Percentiles rank a stretch among this genome's conserved stretches.
These are phyloP conservation scores for Podila epicladia DNA, from an alignment of 192 early-diverging fungal species.

Conservation along the genomic window DNA sequence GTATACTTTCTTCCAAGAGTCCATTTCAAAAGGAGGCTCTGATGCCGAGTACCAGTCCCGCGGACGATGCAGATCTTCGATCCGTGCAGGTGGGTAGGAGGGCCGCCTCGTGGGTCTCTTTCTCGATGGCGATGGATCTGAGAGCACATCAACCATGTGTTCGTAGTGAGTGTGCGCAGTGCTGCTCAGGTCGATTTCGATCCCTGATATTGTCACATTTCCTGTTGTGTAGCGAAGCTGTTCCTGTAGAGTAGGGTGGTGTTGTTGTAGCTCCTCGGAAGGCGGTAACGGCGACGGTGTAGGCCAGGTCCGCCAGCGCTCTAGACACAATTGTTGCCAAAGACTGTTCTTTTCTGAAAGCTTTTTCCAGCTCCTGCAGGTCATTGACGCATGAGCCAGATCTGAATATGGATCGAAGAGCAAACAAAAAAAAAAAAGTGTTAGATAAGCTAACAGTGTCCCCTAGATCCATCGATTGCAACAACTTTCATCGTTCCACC, in stretches of 20 bases:
- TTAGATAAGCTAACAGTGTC: background rate
- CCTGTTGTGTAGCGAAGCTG: background rate
- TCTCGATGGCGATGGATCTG: no score
- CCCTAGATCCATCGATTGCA: background rate
- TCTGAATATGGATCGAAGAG: background rate
- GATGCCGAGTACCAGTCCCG: conserved; percentile 27
- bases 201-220: no score
- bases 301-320: conserved; percentile 44
- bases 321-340: conserved; percentile 35
- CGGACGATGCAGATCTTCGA: conserved; percentile 25
- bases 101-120: background rate
- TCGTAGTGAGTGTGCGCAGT: no score
- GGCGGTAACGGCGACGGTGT: conserved; percentile 14
- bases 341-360: conserved; percentile 34
- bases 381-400: conserved; percentile 23
- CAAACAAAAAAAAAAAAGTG: background rate
- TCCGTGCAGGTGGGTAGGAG: background rate
- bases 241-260: background rate
- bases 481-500: background rate
- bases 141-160: no score
- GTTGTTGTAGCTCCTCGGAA: conserved; percentile 13
- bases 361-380: conserved; percentile 23
- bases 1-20: conserved; percentile 38
- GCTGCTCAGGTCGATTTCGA: no score
- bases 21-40: conserved; percentile 15